phyloP scores from a whole-genome alignment of 257 asterid genomes.

The Capsicum pubescens region DNA sequence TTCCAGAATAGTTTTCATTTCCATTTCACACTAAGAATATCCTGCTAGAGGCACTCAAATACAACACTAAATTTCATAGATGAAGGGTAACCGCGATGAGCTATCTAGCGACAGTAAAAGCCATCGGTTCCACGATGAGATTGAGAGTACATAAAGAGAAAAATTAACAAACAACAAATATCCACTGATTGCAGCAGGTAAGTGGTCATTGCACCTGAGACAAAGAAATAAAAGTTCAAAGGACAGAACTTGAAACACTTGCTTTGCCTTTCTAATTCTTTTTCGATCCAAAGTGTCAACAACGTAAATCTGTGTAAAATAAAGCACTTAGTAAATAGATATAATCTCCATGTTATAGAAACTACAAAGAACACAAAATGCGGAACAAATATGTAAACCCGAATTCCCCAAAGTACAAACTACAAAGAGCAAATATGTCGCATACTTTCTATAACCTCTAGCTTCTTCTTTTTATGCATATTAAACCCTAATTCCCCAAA shows the following conservation, averaged over 20 bases:
- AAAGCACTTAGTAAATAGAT: neutral
- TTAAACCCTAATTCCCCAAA: too few species aligned
- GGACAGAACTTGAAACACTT: slow-evolving; percentile 31
- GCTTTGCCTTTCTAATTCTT: slow-evolving; percentile 29
- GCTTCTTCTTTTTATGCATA: too few species aligned
- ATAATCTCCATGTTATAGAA: neutral
- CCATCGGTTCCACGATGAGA: too few species aligned
- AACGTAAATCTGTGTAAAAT: slow-evolving; percentile 22
- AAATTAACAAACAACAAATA: too few species aligned
- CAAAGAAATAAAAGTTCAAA: slow-evolving; percentile 18
- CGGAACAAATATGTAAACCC: too few species aligned
- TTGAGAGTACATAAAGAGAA: too few species aligned
- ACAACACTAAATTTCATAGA: neutral
- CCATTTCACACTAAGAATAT: too few species aligned
- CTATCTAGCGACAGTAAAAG: too few species aligned
- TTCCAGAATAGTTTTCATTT: neutral
- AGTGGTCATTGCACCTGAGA: slow-evolving; percentile 24
- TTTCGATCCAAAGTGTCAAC: slow-evolving; percentile 33
- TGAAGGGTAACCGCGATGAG: too few species aligned
- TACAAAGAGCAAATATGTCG: too few species aligned
- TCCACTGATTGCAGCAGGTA: slow-evolving; percentile 25
- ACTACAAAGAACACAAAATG: neutral
- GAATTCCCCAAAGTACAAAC: too few species aligned
- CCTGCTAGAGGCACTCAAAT: neutral
- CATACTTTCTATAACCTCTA: too few species aligned